Percentiles rank a stretch among this genome's conserved stretches.
Conservation (phyloP, 2,329 filamentous ascomycete genomes). For the Lasiodiplodia sp. region DNA sequence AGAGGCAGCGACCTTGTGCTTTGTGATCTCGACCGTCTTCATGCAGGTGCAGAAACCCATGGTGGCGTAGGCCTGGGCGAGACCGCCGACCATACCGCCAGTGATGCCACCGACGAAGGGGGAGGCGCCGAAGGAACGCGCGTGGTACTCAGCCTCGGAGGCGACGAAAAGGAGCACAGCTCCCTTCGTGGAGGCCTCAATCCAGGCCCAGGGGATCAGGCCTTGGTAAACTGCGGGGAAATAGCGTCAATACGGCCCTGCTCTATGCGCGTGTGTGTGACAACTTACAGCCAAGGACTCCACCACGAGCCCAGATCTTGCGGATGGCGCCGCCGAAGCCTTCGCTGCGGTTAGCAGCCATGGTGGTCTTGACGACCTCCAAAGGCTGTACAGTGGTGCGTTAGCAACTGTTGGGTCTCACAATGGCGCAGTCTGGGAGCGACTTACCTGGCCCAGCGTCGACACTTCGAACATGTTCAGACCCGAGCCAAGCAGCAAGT, state of each 20-base stretch:
- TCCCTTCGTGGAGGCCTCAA: conserved; percentile 99
- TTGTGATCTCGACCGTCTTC: conserved; percentile 99
- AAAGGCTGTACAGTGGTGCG: conserved; percentile 71
- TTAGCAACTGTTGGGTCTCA: conserved; percentile 47
- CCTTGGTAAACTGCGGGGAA: conserved; percentile 87
- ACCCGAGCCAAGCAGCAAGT: conserved; percentile 90
- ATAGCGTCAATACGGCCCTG: conserved; percentile 9
- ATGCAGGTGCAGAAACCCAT: conserved; percentile 99
- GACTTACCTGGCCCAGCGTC: conserved; percentile 69
- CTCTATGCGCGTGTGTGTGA: conserved; percentile 35
- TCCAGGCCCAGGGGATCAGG: conserved; percentile 99
- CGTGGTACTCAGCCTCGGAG: conserved; percentile 96
- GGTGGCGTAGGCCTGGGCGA: conserved; percentile 97
- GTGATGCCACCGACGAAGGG: conserved; percentile 89
- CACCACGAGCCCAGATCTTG: conserved; percentile 93
- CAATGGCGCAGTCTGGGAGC: neutral
- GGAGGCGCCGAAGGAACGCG: conserved; percentile 79
- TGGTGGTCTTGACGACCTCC: conserved; percentile 99
- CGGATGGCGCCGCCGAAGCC: conserved; percentile 81
- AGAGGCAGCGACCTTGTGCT: conserved; percentile 87
- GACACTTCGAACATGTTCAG: conserved; percentile 94
- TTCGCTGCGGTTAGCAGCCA: conserved; percentile 95
- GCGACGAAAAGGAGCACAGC: conserved; percentile 99
- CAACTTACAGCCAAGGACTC: conserved; percentile 87
- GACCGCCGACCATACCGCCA: conserved; percentile 91